A percentile compares a stretch with the other conserved stretches of the same genome.
Conservation (phyloP, 2,329 filamentous ascomycete species). For the Huntiella abstrusa region DNA sequence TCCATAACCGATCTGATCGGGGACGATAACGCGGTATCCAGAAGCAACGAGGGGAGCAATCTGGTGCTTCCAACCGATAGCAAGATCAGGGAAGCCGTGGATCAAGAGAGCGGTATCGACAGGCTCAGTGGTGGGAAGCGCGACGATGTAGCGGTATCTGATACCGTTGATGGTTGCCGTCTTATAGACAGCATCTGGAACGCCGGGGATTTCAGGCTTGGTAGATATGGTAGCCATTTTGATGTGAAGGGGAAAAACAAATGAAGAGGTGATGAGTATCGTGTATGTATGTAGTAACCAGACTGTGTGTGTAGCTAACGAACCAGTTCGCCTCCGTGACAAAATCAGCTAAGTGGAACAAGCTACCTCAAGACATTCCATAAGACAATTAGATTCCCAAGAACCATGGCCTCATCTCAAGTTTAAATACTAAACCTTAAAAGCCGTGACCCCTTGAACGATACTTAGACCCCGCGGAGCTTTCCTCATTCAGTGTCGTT, state of each 20-base stretch:
- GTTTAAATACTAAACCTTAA: not conserved
- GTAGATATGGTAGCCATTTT: not conserved
- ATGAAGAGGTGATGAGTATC: not conserved
- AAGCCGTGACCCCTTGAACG: not conserved
- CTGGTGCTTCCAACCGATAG: conserved; percentile 77
- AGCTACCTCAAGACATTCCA: no score
- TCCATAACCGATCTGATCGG: conserved; percentile 77
- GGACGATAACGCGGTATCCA: conserved; percentile 61
- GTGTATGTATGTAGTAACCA: not conserved
- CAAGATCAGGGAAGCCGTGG: conserved; percentile 70
- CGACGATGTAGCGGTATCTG: conserved; percentile 45
- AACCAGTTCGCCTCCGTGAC: not conserved
- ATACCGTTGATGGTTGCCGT: conserved; percentile 30
- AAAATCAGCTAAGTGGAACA: no score
- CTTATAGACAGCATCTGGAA: conserved; percentile 21
- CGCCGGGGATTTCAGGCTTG: conserved; percentile 15
- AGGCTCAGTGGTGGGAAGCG: conserved; percentile 27
- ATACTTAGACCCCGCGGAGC: not conserved
- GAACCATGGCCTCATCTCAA: not conserved
- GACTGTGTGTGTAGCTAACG: not conserved
- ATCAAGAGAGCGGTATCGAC: conserved; percentile 34
- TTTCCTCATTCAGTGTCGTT: not conserved
- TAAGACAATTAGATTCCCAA: not conserved
- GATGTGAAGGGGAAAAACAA: not conserved
- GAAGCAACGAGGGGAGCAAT: conserved; percentile 56